Evolutionary conservation across 805 yeast genomes (phyloP), one percentile per base, ranked within the genome.

Genomic region (Cyberlindnera suaveolens): DNA sequence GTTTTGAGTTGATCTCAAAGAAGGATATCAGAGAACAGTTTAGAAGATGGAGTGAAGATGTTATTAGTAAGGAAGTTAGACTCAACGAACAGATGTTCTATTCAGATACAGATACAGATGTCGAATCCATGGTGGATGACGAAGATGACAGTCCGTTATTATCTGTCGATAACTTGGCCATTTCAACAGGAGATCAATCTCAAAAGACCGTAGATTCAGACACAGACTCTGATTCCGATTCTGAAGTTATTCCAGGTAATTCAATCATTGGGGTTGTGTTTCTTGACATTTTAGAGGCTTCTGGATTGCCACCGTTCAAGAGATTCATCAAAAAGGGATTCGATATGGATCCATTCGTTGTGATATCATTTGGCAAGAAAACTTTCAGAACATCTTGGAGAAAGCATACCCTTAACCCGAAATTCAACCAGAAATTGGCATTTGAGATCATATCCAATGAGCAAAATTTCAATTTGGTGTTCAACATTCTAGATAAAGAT

Each of bases 261-360:
- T 27, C 27, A 3, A 31, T 43, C 6, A 36, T 47, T 3, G 99
- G 98, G 2, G 84, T 90, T 7, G 62, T 85, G 4, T 86, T 84
- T 53, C 57, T 91, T 31, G 95, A 90, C 49, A 77, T 91, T 17
- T 73, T 78, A 3, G 76, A 83, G 1, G 88, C 91, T 9, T 66
- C 77, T 2, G 88, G 82, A 44, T 67, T 91, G 31, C 99, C 99
- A 1, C 86, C 95, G 0, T 71, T 82, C 42, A 73, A 74, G 34
- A 82, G 83, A 50, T 61, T 57, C 39, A 66, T 85, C 14, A 39
- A 40, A 16, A 77, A 87, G 18, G 82, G 90, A 1, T 91, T 85
- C 57, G 96, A 89, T 62, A 87, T 93, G 95, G 99, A 93, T 58
- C 98, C 98, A 2, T 93, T 91, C 65, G 91, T 91, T 3, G 88